phyloP scores from a whole-genome alignment of 2,329 filamentous ascomycete species.

The Pseudofabraea citricarpa region DNA sequence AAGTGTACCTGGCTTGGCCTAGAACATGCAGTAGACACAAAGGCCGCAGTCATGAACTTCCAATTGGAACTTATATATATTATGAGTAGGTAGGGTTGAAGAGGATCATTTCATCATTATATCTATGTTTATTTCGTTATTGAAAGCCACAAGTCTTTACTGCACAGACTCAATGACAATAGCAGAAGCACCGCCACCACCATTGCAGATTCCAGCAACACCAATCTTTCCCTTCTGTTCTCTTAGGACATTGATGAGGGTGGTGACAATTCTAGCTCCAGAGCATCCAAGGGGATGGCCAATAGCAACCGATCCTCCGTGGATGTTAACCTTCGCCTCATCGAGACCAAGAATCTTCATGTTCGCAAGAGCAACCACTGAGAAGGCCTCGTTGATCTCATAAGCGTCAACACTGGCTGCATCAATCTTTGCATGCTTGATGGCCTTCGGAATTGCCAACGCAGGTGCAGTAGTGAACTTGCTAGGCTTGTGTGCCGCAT shows the following conservation, averaged over 20 bases:
- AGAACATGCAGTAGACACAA: no score
- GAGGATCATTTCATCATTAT: no score
- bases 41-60: no score
- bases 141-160: no score
- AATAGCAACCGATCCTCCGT: conserved; percentile 91
- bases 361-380: conserved; percentile 92
- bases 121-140: no score
- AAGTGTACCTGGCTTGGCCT: no score
- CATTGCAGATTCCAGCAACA: conserved; percentile 94
- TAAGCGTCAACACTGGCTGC: conserved; percentile 81
- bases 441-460: conserved; percentile 92
- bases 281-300: conserved; percentile 93
- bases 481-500: conserved; percentile 84
- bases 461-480: conserved; percentile 95
- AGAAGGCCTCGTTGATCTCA: conserved; percentile 99
- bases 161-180: conserved; percentile 70
- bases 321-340: conserved; percentile 88
- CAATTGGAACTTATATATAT: no score
- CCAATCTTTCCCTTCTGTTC: conserved; percentile 94
- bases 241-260: conserved; percentile 80
- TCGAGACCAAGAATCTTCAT: conserved; percentile 80
- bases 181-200: conserved; percentile 90
- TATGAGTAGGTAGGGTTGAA: no score
- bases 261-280: conserved; percentile 89
- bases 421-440: conserved; percentile 85